Base-by-base conservation (phyloP, 73 alveolate genomes). In the Paraurostyla sp. region DNA sequence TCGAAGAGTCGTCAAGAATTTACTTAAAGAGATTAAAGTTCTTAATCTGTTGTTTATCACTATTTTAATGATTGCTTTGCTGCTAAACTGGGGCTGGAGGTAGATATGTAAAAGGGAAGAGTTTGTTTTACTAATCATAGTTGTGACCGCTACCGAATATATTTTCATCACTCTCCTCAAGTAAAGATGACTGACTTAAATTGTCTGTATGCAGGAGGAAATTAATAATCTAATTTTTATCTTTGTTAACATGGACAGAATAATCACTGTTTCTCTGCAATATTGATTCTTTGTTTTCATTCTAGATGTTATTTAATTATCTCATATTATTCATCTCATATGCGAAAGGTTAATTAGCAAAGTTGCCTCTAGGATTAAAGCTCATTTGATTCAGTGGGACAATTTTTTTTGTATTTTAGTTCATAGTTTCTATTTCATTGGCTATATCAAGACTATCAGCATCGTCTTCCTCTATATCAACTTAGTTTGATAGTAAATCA, bases 21-120 rank as follows among this genome's bases (percentile, higher is more conserved):
- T 52, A 52, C 30, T 35, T 52, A 6, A 52, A 20, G 30, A 62
- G 57, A 46, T 46, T 46, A 13, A 18, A 15, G 13, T 46, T 46
- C 57, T 46, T 46, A 46, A 62, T 33, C 16, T 62, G 80, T 32
- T 62, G 6, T 22, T 62, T 27, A 4, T 15, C 46, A 13, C 9
- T 27, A 4, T 29, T 13, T 15, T 62, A 36, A 13, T 62, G 22
- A 25, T 62, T 27, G 7, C 9, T 11, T 11, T 56, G 9, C 32
- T 62, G 30, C 20, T 62, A 32, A 29, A 62, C 80, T 7, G 80
- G 80, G 16, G 80, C 80, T 4, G 46, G 51, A 2, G 80, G 80
- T 62, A 62, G 51, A 62, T 62, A 62, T 32, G 80, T 62, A 27
- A 32, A 32, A 32, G 46, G 46, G 30, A 62, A 62, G 16, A 62